Evolutionary conservation across 495 filamentous ascomycete species (phyloP).

Genomic region (Penicillium steckii): DNA sequence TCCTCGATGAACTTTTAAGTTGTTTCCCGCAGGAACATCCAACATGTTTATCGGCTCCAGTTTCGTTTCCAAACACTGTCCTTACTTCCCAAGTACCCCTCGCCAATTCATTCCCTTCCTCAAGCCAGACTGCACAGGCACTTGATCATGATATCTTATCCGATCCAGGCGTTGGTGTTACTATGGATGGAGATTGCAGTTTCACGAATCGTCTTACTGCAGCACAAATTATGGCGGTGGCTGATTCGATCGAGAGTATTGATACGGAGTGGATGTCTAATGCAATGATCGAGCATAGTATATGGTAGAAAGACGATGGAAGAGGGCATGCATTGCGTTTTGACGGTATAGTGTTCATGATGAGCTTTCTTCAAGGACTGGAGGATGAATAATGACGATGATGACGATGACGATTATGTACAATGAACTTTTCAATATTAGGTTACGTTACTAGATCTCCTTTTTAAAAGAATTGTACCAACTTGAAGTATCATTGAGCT

Average conservation of each 20-base stretch:
- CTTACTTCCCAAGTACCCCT: conserved; percentile 6
- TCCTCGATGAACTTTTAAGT: conserved; percentile 30
- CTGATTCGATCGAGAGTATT: conserved; percentile 37
- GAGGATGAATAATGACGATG: no score
- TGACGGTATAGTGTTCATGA: no score
- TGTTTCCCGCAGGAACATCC: conserved; percentile 24
- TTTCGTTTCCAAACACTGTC: conserved; percentile 14
- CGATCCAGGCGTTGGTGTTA: conserved; percentile 2
- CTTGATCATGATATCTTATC: conserved; percentile 15
- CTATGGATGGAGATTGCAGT: conserved; percentile 11
- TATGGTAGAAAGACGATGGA: no score
- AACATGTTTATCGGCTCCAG: conserved; percentile 11
- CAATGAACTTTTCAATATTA: neutral
- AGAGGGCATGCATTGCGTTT: no score
- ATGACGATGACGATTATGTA: neutral
- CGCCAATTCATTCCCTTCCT: conserved; percentile 13
- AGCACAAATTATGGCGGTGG: conserved; percentile 39
- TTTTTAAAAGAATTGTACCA: no score
- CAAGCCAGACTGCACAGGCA: conserved; percentile 4
- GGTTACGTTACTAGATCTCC: no score
- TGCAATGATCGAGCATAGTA: conserved; percentile 37
- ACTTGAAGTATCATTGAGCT: no score
- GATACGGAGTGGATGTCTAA: conserved; percentile 43
- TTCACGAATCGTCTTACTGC: conserved; percentile 28
- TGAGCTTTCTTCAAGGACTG: no score